Evolutionary conservation across 192 early-diverging fungal genomes (phyloP).

Genomic region (Podila epicladia): DNA sequence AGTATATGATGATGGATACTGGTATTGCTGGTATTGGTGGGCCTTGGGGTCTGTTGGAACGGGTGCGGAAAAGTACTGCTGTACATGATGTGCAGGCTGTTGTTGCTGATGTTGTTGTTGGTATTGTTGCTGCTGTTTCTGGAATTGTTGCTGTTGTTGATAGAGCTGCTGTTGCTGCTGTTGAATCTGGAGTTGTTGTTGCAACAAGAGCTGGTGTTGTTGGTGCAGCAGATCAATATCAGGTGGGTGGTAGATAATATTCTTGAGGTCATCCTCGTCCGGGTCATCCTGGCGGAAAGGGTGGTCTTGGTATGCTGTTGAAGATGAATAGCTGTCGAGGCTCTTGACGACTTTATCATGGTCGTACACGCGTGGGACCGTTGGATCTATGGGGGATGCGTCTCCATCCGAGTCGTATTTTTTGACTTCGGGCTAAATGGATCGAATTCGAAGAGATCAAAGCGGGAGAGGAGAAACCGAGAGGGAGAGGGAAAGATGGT

Average conservation of each 20-base stretch:
- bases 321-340: background rate
- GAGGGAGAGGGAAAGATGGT: background rate
- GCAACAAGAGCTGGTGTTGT: background rate
- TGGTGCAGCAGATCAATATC: background rate
- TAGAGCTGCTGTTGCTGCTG: background rate
- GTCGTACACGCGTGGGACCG: background rate
- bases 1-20: background rate
- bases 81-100: background rate
- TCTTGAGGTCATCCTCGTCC: background rate
- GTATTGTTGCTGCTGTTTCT: background rate
- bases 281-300: conserved; percentile 1
- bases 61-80: background rate
- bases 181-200: background rate
- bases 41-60: background rate
- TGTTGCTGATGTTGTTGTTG: background rate
- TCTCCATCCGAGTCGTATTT: conserved; percentile 3
- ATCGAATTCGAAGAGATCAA: background rate
- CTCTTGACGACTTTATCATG: background rate
- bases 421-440: conserved; percentile 2
- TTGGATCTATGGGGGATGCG: background rate
- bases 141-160: background rate
- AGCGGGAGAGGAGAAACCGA: background rate
- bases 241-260: background rate
- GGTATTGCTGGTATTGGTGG: background rate
- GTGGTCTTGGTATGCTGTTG: background rate